These are phyloP conservation scores for Fallopia convolvulus DNA, from an alignment of 148 eudicot genomes.

Conservation along the genomic window DNA sequence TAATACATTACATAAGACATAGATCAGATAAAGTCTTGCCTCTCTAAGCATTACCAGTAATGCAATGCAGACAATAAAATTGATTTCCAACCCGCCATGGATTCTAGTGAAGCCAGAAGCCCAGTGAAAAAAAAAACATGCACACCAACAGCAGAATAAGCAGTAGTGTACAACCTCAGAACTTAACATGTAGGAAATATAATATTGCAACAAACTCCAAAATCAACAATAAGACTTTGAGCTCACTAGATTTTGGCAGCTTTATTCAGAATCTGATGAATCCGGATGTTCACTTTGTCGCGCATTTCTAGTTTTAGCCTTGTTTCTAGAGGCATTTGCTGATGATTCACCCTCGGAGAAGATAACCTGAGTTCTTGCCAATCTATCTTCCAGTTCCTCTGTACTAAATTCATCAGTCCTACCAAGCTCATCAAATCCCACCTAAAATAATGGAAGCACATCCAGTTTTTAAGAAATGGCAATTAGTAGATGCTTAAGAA, in stretches of 20 bases:
- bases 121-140: background rate
- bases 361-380: conserved; percentile 54
- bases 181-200: background rate
- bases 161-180: background rate
- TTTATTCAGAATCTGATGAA: conserved; percentile 73
- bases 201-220: background rate
- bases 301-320: conserved; percentile 53
- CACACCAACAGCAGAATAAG: background rate
- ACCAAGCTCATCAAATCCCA: conserved; percentile 94
- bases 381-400: conserved; percentile 82
- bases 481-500: background rate
- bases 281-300: conserved; percentile 58
- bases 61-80: background rate
- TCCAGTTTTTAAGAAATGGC: background rate
- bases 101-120: background rate
- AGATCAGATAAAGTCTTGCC: background rate
- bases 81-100: background rate
- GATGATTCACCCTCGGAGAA: conserved; percentile 83
- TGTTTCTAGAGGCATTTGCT: conserved; percentile 34
- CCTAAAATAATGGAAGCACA: conserved; percentile 31
- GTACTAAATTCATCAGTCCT: conserved; percentile 34
- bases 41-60: background rate
- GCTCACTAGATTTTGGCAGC: background rate
- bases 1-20: background rate
- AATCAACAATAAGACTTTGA: background rate